These are phyloP conservation scores for Tulasnella sp. DNA, from an alignment of 768 basidiomycete species.

Conservation along the genomic window DNA sequence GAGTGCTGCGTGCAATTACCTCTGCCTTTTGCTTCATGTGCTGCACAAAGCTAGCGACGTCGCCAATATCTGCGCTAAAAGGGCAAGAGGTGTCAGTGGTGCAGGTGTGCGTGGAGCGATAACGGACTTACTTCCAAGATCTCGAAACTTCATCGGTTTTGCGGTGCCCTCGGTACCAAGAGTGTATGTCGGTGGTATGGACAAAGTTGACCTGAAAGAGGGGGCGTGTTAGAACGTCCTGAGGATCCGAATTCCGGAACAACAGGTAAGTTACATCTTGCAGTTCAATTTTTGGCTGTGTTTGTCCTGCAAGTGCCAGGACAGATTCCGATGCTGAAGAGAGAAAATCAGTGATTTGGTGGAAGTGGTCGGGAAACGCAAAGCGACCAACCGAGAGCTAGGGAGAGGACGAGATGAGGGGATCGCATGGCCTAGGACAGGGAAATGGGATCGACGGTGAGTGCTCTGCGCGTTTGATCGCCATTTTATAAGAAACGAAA, in stretches of 20 bases:
- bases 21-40: conserved; percentile 17
- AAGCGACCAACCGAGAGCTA: not conserved
- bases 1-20: too few species aligned
- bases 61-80: conserved; percentile 14
- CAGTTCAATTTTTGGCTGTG: not conserved
- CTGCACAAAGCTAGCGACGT: conserved; percentile 6
- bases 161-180: conserved; percentile 18
- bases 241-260: not conserved
- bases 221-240: not conserved
- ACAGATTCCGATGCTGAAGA: not conserved
- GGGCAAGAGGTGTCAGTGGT: not conserved
- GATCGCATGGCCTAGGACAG: not conserved
- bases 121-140: conserved; percentile 2
- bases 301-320: not conserved
- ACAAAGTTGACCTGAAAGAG: conserved; percentile 14
- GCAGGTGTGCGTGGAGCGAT: not conserved
- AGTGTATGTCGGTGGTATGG: conserved; percentile 19
- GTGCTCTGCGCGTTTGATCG: not conserved
- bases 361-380: not conserved
- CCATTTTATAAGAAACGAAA: not conserved
- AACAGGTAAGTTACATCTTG: not conserved
- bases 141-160: not conserved
- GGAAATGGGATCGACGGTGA: not conserved
- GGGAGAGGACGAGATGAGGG: not conserved
- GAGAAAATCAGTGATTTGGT: not conserved